phyloP scores from a whole-genome alignment of 805 yeast genomes.

The Monosporozyma yasuniensis region DNA sequence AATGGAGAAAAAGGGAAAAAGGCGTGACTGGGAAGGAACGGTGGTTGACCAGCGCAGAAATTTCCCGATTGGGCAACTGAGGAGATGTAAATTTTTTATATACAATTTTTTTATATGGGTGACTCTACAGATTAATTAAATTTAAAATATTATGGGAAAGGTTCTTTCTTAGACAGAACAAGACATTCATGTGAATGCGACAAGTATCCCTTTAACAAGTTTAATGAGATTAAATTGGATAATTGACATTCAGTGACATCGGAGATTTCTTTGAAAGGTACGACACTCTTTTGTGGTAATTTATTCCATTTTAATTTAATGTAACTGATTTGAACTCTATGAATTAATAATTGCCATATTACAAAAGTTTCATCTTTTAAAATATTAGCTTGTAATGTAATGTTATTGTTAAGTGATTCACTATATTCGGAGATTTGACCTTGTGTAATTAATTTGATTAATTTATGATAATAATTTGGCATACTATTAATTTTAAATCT shows the following conservation, averaged over 20 bases:
- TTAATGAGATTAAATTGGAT: conserved; percentile 54
- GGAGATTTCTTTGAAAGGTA: not conserved
- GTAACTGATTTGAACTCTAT: not conserved
- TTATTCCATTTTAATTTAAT: not conserved
- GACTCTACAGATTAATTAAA: too few species aligned
- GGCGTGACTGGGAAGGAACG: not conserved
- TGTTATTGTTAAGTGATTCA: conserved; percentile 41
- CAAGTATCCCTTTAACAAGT: conserved; percentile 66
- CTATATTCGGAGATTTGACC: conserved; percentile 56
- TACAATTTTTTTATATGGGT: too few species aligned
- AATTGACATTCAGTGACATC: conserved; percentile 47
- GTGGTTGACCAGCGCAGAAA: too few species aligned
- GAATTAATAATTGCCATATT: conserved; percentile 44
- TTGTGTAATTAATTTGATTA: conserved; percentile 38
- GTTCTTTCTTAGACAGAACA: conserved; percentile 64
- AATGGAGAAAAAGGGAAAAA: too few species aligned
- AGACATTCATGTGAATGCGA: conserved; percentile 67
- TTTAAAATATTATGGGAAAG: conserved; percentile 59
- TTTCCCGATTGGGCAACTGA: too few species aligned
- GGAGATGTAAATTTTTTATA: too few species aligned
- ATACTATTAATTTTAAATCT: conserved; percentile 25
- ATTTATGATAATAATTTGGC: conserved; percentile 37
- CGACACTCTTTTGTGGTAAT: conserved; percentile 33
- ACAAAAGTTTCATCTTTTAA: conserved; percentile 53
- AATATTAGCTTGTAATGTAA: conserved; percentile 30